Conservation (phyloP, 768 basidiomycete species). For the Boletus pseudo-olivaceus region DNA sequence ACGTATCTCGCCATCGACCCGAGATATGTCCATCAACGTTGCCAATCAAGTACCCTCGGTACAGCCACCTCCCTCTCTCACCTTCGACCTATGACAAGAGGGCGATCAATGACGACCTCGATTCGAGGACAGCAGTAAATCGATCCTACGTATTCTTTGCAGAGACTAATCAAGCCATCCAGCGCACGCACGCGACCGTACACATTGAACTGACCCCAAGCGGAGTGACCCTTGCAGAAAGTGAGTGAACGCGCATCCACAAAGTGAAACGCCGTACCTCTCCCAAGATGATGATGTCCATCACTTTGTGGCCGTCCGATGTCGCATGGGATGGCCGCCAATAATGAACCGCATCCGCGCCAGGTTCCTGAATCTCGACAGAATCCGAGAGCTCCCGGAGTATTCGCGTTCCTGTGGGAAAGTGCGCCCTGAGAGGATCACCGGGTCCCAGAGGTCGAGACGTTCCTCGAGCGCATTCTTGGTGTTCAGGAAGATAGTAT, state of each 20-base stretch:
- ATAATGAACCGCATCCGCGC: constrained; percentile 31
- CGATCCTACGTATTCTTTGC: constrained; percentile 76
- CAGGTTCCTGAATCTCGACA: constrained; percentile 46
- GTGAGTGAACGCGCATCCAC: constrained; percentile 3
- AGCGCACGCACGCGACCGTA: constrained; percentile 75
- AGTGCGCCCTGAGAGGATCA: constrained; percentile 58
- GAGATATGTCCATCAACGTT: constrained; percentile 65
- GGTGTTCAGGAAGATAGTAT: constrained; percentile 52
- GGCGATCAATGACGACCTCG: neutral
- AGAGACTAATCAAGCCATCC: constrained; percentile 77
- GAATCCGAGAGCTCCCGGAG: constrained; percentile 48
- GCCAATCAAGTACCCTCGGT: constrained; percentile 79
- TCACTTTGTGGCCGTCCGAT: constrained; percentile 29
- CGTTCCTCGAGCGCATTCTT: constrained; percentile 10
- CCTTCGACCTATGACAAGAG: constrained; percentile 49
- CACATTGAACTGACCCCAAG: constrained; percentile 85
- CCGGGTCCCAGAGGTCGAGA: constrained; percentile 47
- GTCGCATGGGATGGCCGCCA: constrained; percentile 20
- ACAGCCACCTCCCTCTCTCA: constrained; percentile 80
- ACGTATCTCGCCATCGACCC: constrained; percentile 85
- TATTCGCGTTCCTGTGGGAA: constrained; percentile 48
- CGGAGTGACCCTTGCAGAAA: constrained; percentile 72
- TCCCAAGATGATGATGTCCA: constrained; percentile 69
- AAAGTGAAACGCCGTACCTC: constrained; percentile 45
- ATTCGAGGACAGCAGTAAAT: neutral